Evolutionary conservation across 352 stramenopile species (phyloP).

Genomic region (Pythium plurisporium): DNA sequence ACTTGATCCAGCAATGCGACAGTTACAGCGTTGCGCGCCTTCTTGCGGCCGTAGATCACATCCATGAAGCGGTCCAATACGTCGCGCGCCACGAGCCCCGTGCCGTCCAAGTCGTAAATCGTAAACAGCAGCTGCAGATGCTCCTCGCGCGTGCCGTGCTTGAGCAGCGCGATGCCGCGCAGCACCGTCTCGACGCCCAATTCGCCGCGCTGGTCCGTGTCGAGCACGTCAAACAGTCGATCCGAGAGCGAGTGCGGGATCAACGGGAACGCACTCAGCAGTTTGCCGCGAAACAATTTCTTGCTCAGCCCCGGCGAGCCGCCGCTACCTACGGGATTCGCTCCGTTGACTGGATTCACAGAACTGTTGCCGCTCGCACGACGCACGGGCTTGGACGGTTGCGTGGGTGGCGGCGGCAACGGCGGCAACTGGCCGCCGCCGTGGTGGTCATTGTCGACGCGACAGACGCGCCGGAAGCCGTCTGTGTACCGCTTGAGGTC

Average conservation of each 20-base stretch:
- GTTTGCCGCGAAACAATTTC: conserved; percentile 76
- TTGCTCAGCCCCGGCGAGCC: conserved; percentile 40
- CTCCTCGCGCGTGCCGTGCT: conserved; percentile 68
- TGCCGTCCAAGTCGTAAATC: conserved; percentile 78
- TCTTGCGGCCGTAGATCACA: conserved; percentile 71
- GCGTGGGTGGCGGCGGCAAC: conserved; percentile 17
- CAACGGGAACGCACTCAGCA: conserved; percentile 71
- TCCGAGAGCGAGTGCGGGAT: conserved; percentile 81
- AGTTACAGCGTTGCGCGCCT: conserved; percentile 35
- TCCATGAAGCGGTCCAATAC: conserved; percentile 80
- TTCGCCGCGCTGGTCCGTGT: conserved; percentile 58
- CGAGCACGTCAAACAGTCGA: conserved; percentile 80
- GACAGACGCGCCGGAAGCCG: conserved; percentile 67
- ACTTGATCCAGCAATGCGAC: conserved; percentile 55
- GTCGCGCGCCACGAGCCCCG: conserved; percentile 58
- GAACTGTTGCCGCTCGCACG: conserved; percentile 3
- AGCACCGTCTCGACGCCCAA: conserved; percentile 63
- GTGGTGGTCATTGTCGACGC: conserved; percentile 26
- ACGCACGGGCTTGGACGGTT: conserved; percentile 18
- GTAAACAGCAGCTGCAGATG: conserved; percentile 75
- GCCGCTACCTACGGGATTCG: background rate
- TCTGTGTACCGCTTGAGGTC: conserved; percentile 72
- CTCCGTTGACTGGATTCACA: conserved; percentile 12
- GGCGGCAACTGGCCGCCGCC: conserved; percentile 16
- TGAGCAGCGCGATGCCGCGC: conserved; percentile 65